Evolutionary conservation across 148 eudicot species (phyloP), one percentile per base, ranked within the genome.

Genomic region (Cornus suecica): DNA sequence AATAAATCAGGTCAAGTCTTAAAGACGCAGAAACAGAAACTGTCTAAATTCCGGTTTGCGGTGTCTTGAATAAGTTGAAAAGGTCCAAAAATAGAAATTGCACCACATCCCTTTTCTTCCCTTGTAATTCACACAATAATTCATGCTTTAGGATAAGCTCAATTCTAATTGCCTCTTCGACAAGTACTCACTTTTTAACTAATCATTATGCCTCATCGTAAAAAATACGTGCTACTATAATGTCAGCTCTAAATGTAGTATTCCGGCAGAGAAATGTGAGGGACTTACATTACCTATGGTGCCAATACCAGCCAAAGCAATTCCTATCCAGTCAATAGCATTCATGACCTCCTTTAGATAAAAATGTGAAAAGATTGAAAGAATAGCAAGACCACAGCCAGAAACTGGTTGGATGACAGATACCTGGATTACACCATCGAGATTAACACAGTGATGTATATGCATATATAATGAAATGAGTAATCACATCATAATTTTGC

Each of bases 341-440:
- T 96, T 96, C 99, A 96, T 96, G 45, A 73, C 89, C 78, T 96
- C 99, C 86, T 96, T 86, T 81, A 96, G 84, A 81, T 96, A 96
- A 80, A 91, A 96, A 88, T 96, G 99, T 71, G 99, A 96, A 89
- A 96, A 96, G 77, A 96, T 83, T 73, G 93, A 96, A 67, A 96
- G 99, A 75, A 96, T 90, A 77, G 98, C 98, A 80, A 96, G 99
- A 78, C 99, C 99, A 80, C 98, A 96, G 71, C 99, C 99, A 76
- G 99, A 96, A 80, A 96, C 95, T 65, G 99, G 98, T 88, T 96
- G 99, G 78, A 93, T 87, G 65, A 96, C 91, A 66, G 99, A 96
- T 70, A 96, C 99, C 99, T 96, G 87, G 68, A 66, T 23, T 10
- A 62, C 45, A 74, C 4, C 22, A 20, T 2, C 54, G 26, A 25